These are phyloP conservation scores for carrot (Daucus carota) DNA, from an alignment of 129 eudicot genomes.

Conservation along the genomic window DH1_v3.0 NC_030382.2:1531501-1532000, in stretches of 20 bases:
- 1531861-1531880: no score
- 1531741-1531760: conserved; percentile 30
- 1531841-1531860: no score
- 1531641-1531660: no score
- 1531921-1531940: no score
- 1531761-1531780: conserved; percentile 22
- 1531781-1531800: no score
- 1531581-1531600: conserved; percentile 77
- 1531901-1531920: no score
- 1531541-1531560: conserved; percentile 33
- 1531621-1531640: conserved; percentile 24
- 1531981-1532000: no score
- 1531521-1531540: conserved; percentile 59
- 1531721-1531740: conserved; percentile 34
- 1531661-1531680: not conserved
- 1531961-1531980: no score
- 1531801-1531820: no score
- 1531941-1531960: no score
- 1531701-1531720: conserved; percentile 21
- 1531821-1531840: no score
- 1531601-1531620: conserved; percentile 78
- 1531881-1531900: no score
- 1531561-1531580: conserved; percentile 48
- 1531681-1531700: conserved; percentile 11
- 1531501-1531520: conserved; percentile 48